Evolutionary conservation across 2,329 filamentous ascomycete species (phyloP).

Genomic region (Penicillium sclerotigenum): DNA sequence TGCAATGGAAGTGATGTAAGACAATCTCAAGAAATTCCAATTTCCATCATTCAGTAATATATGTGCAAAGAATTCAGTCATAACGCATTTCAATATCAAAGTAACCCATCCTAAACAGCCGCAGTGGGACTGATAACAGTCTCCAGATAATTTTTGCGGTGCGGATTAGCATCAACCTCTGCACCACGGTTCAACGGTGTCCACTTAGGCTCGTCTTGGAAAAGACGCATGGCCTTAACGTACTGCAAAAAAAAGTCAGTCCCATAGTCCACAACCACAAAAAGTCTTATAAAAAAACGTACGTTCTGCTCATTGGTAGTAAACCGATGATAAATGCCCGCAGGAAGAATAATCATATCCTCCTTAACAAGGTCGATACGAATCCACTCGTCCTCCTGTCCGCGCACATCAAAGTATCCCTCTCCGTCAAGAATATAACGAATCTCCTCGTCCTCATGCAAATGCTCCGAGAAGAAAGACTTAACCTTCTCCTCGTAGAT

Average conservation of each 20-base stretch:
- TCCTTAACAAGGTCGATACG: conserved; percentile 78
- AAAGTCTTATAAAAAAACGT: conserved; percentile 41
- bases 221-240: conserved; percentile 91
- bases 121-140: conserved; percentile 25
- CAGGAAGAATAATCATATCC: conserved; percentile 88
- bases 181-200: conserved; percentile 79
- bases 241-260: conserved; percentile 57
- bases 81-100: conserved; percentile 7
- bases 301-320: conserved; percentile 91
- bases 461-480: conserved; percentile 88
- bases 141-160: conserved; percentile 72
- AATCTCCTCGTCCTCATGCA: conserved; percentile 99
- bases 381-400: conserved; percentile 81
- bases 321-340: conserved; percentile 96
- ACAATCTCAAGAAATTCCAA: background rate
- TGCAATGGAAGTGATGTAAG: background rate
- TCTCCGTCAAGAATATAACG: conserved; percentile 84
- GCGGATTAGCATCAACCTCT: conserved; percentile 74
- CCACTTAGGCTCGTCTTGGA: conserved; percentile 99
- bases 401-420: conserved; percentile 91
- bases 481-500: conserved; percentile 92
- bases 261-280: background rate
- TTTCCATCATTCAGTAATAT: background rate
- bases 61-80: conserved; percentile 8
- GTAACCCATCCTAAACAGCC: conserved; percentile 19